phyloP scores from a whole-genome alignment of 345 rosid species.

The Odontarrhena argentea region DNA sequence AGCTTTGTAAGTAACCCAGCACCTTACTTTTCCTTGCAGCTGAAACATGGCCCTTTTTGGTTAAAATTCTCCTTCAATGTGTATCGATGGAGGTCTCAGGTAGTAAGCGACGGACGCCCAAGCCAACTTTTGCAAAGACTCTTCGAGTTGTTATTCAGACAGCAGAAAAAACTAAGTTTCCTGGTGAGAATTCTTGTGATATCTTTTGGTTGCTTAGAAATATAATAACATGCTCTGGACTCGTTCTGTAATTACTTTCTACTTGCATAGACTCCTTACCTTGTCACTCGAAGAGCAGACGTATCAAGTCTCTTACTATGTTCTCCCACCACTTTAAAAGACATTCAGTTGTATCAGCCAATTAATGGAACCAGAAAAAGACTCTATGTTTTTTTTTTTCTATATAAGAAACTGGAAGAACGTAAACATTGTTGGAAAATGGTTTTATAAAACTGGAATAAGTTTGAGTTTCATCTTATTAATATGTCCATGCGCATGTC shows the following conservation, averaged over 20 bases:
- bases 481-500: slow-evolving; percentile 14
- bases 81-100: slow-evolving; percentile 71
- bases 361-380: neutral
- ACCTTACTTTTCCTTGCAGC: slow-evolving; percentile 56
- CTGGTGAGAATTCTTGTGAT: slow-evolving; percentile 52
- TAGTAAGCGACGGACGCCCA: slow-evolving; percentile 73
- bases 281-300: slow-evolving; percentile 53
- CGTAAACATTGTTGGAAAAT: slow-evolving; percentile 25
- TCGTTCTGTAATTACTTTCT: slow-evolving; percentile 6
- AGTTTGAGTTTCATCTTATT: slow-evolving; percentile 20
- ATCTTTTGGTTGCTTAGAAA: neutral
- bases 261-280: slow-evolving; percentile 59
- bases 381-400: slow-evolving; percentile 11
- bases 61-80: slow-evolving; percentile 64
- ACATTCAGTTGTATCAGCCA: neutral
- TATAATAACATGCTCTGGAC: slow-evolving; percentile 7
- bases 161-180: slow-evolving; percentile 63
- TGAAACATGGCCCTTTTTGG: slow-evolving; percentile 87
- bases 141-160: slow-evolving; percentile 70
- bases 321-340: neutral
- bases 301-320: slow-evolving; percentile 24
- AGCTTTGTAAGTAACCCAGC: slow-evolving; percentile 23
- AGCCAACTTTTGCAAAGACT: slow-evolving; percentile 63
- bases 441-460: slow-evolving; percentile 9
- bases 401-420: slow-evolving; percentile 23